These are phyloP conservation scores for Tylopilus sp. DNA, from an alignment of 768 basidiomycete species.

Conservation along the genomic window DNA sequence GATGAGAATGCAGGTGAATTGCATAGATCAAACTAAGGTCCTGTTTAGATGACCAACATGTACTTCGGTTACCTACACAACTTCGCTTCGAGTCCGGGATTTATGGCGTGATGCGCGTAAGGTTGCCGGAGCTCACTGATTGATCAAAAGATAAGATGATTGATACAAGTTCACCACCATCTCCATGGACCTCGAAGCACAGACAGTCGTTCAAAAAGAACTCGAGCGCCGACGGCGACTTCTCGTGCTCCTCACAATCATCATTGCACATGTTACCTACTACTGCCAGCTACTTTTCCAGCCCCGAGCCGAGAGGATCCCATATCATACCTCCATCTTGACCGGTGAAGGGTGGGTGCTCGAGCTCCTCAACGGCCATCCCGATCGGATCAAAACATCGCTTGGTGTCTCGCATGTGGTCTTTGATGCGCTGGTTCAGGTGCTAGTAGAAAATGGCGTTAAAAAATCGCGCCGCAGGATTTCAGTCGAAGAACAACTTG, in stretches of 20 bases:
- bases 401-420: background rate
- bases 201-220: background rate
- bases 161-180: too few species aligned
- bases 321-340: background rate
- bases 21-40: too few species aligned
- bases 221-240: background rate
- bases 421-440: background rate
- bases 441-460: background rate
- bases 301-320: background rate
- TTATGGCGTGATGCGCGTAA: too few species aligned
- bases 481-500: slow-evolving; percentile 8
- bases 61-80: too few species aligned
- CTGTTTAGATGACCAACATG: too few species aligned
- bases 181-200: background rate
- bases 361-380: background rate
- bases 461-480: background rate
- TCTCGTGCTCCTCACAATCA: background rate
- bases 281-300: background rate
- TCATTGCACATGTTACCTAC: background rate
- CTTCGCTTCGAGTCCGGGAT: background rate
- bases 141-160: background rate
- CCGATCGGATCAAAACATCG: background rate
- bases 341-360: background rate
- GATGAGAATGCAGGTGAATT: too few species aligned
- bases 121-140: background rate